These are phyloP conservation scores for Vinca minor DNA, from an alignment of 257 asterid species.

Conservation along the genomic window DNA sequence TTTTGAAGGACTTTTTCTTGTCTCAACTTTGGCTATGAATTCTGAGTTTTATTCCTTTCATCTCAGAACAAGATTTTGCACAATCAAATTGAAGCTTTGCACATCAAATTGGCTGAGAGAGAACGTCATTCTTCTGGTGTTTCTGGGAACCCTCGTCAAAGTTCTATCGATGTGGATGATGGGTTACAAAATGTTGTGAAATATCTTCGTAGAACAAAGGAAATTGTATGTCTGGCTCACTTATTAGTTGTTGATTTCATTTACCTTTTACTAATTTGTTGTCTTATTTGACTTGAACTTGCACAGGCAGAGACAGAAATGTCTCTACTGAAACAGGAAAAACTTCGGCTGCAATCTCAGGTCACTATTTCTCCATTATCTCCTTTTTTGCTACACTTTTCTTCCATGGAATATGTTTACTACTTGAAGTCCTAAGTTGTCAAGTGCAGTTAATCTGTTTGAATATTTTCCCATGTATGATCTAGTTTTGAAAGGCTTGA, in stretches of 20 bases:
- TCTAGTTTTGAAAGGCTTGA: not conserved
- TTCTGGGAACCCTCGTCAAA: conserved; percentile 46
- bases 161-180: conserved; percentile 41
- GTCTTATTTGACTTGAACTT: not conserved
- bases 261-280: not conserved
- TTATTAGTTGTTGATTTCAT: not conserved
- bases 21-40: not conserved
- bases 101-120: conserved; percentile 76
- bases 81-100: conserved; percentile 72
- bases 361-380: conserved; percentile 8
- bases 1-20: not conserved
- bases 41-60: not conserved
- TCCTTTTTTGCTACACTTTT: not conserved
- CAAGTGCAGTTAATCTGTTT: too few species aligned
- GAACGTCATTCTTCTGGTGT: conserved; percentile 45
- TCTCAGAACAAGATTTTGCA: conserved; percentile 68
- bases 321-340: conserved; percentile 78
- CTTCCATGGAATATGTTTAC: not conserved
- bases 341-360: conserved; percentile 77
- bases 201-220: conserved; percentile 87
- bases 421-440: not conserved
- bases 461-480: not conserved
- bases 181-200: conserved; percentile 73
- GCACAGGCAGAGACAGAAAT: conserved; percentile 71
- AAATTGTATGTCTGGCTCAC: conserved; percentile 36